These are phyloP conservation scores for Rhizoclosmatium sp. DNA, from an alignment of 192 early-diverging fungal species.

Conservation along the genomic window DNA sequence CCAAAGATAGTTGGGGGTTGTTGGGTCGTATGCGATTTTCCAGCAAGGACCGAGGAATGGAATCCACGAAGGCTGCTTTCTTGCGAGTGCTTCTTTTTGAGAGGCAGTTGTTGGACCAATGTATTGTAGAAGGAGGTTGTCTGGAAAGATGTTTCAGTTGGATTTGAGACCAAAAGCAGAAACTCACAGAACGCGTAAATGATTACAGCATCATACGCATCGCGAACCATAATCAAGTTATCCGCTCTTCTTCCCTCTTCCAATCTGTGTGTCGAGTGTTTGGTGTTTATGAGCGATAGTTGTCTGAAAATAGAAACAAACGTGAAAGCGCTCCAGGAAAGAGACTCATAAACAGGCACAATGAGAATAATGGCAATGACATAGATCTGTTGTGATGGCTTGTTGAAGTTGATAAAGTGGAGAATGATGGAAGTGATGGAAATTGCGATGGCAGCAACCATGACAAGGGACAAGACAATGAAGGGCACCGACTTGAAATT, in stretches of 20 bases:
- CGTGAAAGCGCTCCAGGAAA: constrained; percentile 9
- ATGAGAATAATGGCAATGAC: constrained; percentile 1
- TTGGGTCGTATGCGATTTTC: constrained; percentile 1
- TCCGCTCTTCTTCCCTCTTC: constrained; percentile 4
- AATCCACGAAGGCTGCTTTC: constrained; percentile 40
- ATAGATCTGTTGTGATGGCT: neutral
- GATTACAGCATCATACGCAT: constrained; percentile 10
- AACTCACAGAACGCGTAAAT: constrained; percentile 4
- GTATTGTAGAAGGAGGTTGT: neutral
- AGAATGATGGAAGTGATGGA: neutral
- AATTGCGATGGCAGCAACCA: neutral
- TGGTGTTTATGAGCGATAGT: too few species aligned
- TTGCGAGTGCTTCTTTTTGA: constrained; percentile 12
- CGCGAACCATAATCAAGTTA: neutral
- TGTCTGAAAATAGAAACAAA: neutral
- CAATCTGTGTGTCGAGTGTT: neutral
- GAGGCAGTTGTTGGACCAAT: constrained; percentile 3
- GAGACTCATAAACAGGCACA: neutral
- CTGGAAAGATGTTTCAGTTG: neutral
- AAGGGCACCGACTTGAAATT: neutral
- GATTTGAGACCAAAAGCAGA: neutral
- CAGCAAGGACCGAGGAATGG: constrained; percentile 54
- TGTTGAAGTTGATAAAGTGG: constrained; percentile 5
- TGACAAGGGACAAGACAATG: neutral
- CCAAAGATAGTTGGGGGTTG: neutral